Conservation (phyloP, 441 rosid genomes). For the Rhodomyrtus psidioides region DNA sequence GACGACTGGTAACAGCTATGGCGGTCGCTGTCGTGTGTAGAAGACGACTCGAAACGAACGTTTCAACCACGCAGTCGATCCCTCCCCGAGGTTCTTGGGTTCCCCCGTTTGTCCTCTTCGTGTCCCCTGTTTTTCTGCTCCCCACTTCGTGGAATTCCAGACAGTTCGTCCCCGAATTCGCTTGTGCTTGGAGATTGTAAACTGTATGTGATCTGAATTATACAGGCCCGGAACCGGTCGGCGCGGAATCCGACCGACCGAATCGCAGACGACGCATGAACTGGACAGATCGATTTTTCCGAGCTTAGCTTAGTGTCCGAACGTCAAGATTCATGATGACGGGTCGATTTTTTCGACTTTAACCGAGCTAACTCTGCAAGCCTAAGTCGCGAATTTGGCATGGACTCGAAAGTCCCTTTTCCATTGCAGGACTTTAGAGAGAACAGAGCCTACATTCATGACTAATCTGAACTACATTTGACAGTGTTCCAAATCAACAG, state of each 20-base stretch:
- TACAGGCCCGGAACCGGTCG: not conserved
- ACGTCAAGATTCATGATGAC: not conserved
- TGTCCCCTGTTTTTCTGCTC: not conserved
- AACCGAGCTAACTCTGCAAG: not conserved
- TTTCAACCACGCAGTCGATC: not conserved
- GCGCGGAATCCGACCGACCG: fast-evolving
- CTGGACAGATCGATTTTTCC: too few relatives aligned
- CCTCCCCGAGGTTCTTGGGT: not conserved
- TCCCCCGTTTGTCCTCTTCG: not conserved
- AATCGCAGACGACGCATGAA: not conserved
- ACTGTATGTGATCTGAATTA: not conserved
- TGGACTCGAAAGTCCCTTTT: not conserved
- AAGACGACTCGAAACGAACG: not conserved
- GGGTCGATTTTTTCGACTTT: not conserved
- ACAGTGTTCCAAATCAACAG: not conserved
- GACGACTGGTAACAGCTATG: not conserved
- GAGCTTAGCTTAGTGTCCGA: not conserved
- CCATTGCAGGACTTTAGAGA: not conserved
- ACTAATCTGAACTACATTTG: not conserved
- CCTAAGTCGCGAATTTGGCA: not conserved
- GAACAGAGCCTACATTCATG: not conserved
- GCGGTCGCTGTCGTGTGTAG: not conserved
- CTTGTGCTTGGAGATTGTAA: not conserved
- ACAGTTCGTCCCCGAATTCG: not conserved
- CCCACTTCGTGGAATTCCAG: not conserved